Percentiles rank a stretch among this genome's conserved stretches.
Conservation (phyloP, 176 grass and related monocot species). For the Musa troglodytarum region DNA sequence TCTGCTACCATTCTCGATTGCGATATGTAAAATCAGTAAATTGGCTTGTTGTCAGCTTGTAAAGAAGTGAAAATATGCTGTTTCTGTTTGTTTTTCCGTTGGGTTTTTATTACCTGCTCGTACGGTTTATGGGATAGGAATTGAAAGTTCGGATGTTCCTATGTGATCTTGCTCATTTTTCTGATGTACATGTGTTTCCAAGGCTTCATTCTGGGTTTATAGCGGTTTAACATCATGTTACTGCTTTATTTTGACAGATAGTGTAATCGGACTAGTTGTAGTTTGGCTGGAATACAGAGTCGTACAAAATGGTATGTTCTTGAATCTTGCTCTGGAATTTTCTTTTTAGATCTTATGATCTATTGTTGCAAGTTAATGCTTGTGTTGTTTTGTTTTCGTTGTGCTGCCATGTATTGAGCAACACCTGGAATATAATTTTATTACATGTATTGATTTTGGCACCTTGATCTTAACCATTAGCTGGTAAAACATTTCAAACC, state of each 20-base stretch:
- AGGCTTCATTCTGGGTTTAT: no score
- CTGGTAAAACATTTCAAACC: neutral
- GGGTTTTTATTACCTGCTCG: neutral
- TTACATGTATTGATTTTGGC: neutral
- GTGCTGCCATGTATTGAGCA: neutral
- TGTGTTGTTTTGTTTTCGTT: neutral
- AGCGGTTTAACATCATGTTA: neutral
- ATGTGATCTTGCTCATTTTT: no score
- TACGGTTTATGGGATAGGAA: no score
- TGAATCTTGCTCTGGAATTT: neutral
- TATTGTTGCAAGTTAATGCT: no score
- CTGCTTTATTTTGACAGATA: no score
- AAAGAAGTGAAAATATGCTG: no score
- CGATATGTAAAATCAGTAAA: no score
- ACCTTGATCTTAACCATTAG: neutral
- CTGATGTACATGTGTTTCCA: no score
- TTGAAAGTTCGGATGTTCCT: no score
- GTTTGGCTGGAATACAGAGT: neutral
- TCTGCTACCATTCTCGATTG: no score
- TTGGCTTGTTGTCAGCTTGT: no score
- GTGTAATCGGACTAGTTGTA: neutral
- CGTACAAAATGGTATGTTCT: neutral
- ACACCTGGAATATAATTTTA: neutral
- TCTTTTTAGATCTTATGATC: neutral
- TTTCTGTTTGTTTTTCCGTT: no score